Evolutionary conservation across 2,329 filamentous ascomycete species (phyloP).

Genomic region (Tolypocladium tropicale): DNA sequence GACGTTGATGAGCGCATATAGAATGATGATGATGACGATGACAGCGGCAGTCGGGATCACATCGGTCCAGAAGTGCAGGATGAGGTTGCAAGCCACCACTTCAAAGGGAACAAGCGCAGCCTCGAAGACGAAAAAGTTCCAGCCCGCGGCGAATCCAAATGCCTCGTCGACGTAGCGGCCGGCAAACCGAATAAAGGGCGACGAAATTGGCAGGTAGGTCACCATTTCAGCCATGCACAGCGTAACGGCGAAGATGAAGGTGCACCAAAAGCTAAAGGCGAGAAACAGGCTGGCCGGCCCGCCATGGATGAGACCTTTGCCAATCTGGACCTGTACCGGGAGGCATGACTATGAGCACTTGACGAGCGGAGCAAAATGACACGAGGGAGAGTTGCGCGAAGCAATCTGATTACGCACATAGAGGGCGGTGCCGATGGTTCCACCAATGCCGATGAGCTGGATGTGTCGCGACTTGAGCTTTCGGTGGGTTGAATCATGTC

Average conservation of each 20-base stretch:
- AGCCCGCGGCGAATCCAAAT: slow-evolving; percentile 62
- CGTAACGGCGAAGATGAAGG: slow-evolving; percentile 49
- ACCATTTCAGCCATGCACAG: slow-evolving; percentile 65
- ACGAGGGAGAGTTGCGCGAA: not conserved
- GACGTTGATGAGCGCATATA: slow-evolving; percentile 52
- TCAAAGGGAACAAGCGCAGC: slow-evolving; percentile 59
- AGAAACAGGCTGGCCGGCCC: slow-evolving; percentile 49
- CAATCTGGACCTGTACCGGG: slow-evolving; percentile 38
- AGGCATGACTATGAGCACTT: slow-evolving; percentile 8
- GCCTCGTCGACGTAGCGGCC: slow-evolving; percentile 67
- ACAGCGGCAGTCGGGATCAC: slow-evolving; percentile 48
- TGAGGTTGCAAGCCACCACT: slow-evolving; percentile 53
- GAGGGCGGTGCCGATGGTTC: slow-evolving; percentile 52
- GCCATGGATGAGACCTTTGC: slow-evolving; percentile 44
- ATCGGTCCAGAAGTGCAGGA: slow-evolving; percentile 54
- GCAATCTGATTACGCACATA: slow-evolving; percentile 29
- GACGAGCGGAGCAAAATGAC: not conserved
- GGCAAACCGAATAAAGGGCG: slow-evolving; percentile 69
- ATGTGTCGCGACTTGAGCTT: slow-evolving; percentile 46
- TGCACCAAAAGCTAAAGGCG: slow-evolving; percentile 52
- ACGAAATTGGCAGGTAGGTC: slow-evolving; percentile 65
- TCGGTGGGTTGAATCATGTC: slow-evolving; percentile 35
- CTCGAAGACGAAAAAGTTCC: slow-evolving; percentile 66
- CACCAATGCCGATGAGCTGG: slow-evolving; percentile 52
- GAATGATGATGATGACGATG: slow-evolving; percentile 41